Evolutionary conservation across 257 asterid genomes (phyloP).

Genomic region (Fraxinus americana): DNA sequence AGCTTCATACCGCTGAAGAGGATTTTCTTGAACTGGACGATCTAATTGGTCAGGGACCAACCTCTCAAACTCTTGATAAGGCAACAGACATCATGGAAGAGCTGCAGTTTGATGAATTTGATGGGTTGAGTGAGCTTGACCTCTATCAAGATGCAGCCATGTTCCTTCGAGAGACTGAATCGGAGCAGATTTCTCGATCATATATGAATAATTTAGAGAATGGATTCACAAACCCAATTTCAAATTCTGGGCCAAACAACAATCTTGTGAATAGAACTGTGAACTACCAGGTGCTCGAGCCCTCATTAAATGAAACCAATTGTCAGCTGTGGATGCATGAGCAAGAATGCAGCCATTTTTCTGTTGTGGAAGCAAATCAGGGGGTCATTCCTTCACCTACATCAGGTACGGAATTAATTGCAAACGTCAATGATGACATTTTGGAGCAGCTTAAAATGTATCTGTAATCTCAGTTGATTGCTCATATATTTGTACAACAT

Average conservation of each 20-base stretch:
- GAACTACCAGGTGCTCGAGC: conserved; percentile 40
- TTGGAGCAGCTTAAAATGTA: conserved; percentile 36
- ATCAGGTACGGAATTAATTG: conserved; percentile 70
- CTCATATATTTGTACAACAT: conserved; percentile 14
- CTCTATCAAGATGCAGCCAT: conserved; percentile 51
- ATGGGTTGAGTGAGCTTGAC: conserved; percentile 58
- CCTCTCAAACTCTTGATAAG: conserved; percentile 32
- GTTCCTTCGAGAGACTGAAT: conserved; percentile 37
- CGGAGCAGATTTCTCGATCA: conserved; percentile 39
- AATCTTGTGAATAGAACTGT: conserved; percentile 26
- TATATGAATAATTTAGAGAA: conserved; percentile 30
- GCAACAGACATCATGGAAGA: conserved; percentile 32
- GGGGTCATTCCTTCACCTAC: conserved; percentile 39
- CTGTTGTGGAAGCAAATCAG: conserved; percentile 43
- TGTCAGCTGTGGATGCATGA: conserved; percentile 51
- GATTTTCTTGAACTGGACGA: conserved; percentile 81
- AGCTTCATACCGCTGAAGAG: conserved; percentile 36
- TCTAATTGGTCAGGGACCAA: conserved; percentile 46
- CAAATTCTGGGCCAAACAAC: conserved; percentile 27
- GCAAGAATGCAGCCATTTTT: conserved; percentile 40
- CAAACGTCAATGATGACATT: conserved; percentile 28
- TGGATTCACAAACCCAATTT: conserved; percentile 27
- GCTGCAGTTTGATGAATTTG: conserved; percentile 43
- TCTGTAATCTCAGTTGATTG: conserved; percentile 16
- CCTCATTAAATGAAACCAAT: conserved; percentile 31